These are phyloP conservation scores for Cordyceps cateniannulata DNA, from an alignment of 2,329 filamentous ascomycete genomes.

Conservation along the genomic window DNA sequence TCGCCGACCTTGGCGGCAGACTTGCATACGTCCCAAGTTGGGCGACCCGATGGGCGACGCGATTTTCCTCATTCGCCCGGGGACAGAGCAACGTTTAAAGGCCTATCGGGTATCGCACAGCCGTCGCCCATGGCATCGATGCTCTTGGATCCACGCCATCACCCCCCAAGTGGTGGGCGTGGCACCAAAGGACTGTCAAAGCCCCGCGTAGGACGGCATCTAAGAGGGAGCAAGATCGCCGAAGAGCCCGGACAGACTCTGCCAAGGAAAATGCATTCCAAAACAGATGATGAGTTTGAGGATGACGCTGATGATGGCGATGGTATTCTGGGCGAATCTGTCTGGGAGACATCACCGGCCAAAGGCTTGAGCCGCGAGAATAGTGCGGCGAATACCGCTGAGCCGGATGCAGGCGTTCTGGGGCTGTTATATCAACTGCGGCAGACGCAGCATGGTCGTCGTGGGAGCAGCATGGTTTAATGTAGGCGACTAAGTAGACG, in stretches of 20 bases:
- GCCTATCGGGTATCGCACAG: constrained; percentile 33
- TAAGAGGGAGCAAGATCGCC: constrained; percentile 44
- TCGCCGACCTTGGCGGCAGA: constrained; percentile 54
- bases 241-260: constrained; percentile 50
- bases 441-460: constrained; percentile 47
- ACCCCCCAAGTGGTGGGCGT: constrained; percentile 49
- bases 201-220: constrained; percentile 37
- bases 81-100: constrained; percentile 3
- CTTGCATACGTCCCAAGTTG: constrained; percentile 42
- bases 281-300: constrained; percentile 48
- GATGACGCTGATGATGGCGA: constrained; percentile 43
- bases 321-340: constrained; percentile 49
- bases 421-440: constrained; percentile 54
- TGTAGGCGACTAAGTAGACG: neutral
- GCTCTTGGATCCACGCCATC: constrained; percentile 69
- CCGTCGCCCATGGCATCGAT: constrained; percentile 66
- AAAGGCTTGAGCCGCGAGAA: constrained; percentile 46
- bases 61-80: neutral
- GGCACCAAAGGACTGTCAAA: constrained; percentile 41
- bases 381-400: constrained; percentile 39
- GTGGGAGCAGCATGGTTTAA: constrained; percentile 33
- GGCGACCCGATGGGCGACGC: constrained; percentile 27
- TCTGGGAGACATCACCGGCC: constrained; percentile 52
- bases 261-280: constrained; percentile 40
- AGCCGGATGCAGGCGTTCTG: constrained; percentile 48